These are phyloP conservation scores for Gastrolobium bilobum DNA, from an alignment of 306 rosid genomes.

Conservation along the genomic window DNA sequence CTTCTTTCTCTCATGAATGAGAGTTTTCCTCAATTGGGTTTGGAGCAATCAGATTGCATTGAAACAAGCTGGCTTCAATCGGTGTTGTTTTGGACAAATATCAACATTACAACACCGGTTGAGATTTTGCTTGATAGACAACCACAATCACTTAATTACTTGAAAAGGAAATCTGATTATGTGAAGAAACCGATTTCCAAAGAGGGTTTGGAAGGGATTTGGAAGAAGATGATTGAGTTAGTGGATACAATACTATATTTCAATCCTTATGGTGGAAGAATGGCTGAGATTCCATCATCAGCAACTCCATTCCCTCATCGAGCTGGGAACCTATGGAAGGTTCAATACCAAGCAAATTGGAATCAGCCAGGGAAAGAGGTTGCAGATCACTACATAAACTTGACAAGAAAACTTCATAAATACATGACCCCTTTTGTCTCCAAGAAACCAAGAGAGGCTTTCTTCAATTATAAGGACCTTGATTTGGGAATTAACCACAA, in stretches of 20 bases:
- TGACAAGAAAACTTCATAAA: constrained; percentile 60
- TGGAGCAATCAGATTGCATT: constrained; percentile 53
- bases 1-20: constrained; percentile 57
- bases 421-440: constrained; percentile 78
- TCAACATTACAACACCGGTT: constrained; percentile 43
- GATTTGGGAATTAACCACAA: constrained; percentile 72
- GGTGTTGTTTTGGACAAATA: constrained; percentile 60
- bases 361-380: constrained; percentile 54
- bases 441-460: constrained; percentile 72
- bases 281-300: constrained; percentile 65
- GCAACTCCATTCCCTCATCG: constrained; percentile 77
- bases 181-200: constrained; percentile 63
- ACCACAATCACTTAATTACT: constrained; percentile 56
- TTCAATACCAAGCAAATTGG: constrained; percentile 80
- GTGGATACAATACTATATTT: constrained; percentile 55
- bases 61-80: constrained; percentile 78
- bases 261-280: constrained; percentile 81
- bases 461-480: constrained; percentile 74
- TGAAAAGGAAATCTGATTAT: constrained; percentile 83
- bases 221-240: constrained; percentile 75
- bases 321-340: constrained; percentile 70
- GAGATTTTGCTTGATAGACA: constrained; percentile 67
- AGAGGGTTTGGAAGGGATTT: constrained; percentile 63
- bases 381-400: constrained; percentile 48
- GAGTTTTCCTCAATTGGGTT: constrained; percentile 64